Base-by-base conservation (phyloP, 176 grass and related monocot genomes). In the Aegilops umbellulata region DNA sequence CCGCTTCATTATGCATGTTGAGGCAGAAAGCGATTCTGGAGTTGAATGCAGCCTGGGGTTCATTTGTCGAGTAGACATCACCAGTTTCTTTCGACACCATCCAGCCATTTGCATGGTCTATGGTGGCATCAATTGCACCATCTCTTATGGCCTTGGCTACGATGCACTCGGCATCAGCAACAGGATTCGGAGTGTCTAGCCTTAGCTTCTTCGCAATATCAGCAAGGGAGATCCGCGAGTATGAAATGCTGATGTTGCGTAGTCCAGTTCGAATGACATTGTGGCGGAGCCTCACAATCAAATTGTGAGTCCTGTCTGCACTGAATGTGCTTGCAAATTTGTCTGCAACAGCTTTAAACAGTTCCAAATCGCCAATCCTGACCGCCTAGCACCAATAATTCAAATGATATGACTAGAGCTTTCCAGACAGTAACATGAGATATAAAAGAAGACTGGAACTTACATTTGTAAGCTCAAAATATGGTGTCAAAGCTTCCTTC, bases 381-480 rank as follows among this genome's bases (percentile, higher is more conserved):
- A 98, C 95, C 22, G 96, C 91, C 96, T 98, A 79, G 26, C 13
- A 85, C 8, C 26, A 65, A 76, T 32, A 76, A 76, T 32, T 76
- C 44, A 76, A 31, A 55, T 76, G 74, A 55, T 76, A 76, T 30
- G 73, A 6, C 17, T 76, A 76, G 26, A 76, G 27, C 16, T 76
- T 76, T 32, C 74, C 74, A 76, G 16, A 32, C 1, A 75, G 44
- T 12, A 76, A 55, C 15, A 55, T 2, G 11, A 32, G 19, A 22
- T 76, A 22, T 55, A 7, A 53, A 27, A 10, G 26, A 76, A 55
- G 74, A 57, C 46, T 32, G 27, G 3, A 51, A 63, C 51, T 87
- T 87, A 94, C 96, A 86, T 92, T 95, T 73, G 92, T 98, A 69
- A 98, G 96, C 69, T 95, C 91, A 63, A 98, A 95, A 80, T 98